These are phyloP conservation scores for Pyrus pyrifolia DNA, from an alignment of 306 rosid genomes.

Conservation along the genomic window DNA sequence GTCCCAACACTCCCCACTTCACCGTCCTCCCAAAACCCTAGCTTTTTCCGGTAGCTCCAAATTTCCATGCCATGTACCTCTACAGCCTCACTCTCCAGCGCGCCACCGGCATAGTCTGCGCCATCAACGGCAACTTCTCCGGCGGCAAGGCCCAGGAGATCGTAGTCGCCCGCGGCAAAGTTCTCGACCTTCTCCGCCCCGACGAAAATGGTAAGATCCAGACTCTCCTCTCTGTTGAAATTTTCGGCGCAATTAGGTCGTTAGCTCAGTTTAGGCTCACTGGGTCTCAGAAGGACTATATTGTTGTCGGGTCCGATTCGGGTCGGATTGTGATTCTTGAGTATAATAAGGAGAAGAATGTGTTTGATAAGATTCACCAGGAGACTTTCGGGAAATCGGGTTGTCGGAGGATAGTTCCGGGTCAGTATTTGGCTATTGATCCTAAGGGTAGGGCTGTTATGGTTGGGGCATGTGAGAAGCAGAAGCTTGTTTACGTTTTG, in stretches of 20 bases:
- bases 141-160: constrained; percentile 91
- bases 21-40: constrained; percentile 4
- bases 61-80: constrained; percentile 59
- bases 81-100: constrained; percentile 89
- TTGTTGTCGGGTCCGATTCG: constrained; percentile 87
- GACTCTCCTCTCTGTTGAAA: constrained; percentile 88
- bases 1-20: background rate
- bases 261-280: constrained; percentile 82
- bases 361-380: constrained; percentile 81
- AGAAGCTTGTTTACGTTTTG: constrained; percentile 88
- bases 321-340: constrained; percentile 89
- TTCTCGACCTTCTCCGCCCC: constrained; percentile 92
- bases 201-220: constrained; percentile 89
- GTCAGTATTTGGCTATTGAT: constrained; percentile 81
- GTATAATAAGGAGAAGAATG: constrained; percentile 78
- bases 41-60: background rate
- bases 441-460: constrained; percentile 95
- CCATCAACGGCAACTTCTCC: constrained; percentile 93
- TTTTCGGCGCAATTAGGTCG: constrained; percentile 79
- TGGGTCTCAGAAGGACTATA: constrained; percentile 80
- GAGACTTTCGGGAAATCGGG: constrained; percentile 96
- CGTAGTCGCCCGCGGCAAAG: constrained; percentile 86
- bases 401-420: constrained; percentile 85
- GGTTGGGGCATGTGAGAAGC: constrained; percentile 95
- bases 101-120: constrained; percentile 83